Evolutionary conservation across 23 red algal genomes (phyloP), one percentile per base, ranked within the genome.

Genomic region (Agarophyton chilense): DNA sequence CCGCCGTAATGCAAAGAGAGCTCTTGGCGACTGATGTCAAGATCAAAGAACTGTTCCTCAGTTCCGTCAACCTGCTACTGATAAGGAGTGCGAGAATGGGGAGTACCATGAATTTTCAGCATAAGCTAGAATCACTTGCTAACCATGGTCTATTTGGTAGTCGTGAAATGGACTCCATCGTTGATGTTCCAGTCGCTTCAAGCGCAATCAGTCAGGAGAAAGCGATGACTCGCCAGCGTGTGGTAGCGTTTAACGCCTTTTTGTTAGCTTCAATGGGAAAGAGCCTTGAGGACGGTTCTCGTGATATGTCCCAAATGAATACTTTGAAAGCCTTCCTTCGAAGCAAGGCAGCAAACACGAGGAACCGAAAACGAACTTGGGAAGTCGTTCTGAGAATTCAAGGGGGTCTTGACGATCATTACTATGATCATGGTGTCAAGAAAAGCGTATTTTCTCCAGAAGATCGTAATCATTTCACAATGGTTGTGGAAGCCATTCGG

Each of bases 241-340:
- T 58, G n/a, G 44, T 78, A 4, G 85, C 85, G 8, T 89, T 89
- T 58, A 29, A 34, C 57, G 70, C 71, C 22, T 9, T 55, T 40
- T 22, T 89, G 35, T 26, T 89, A 40, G 85, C 63, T 4, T 77
- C 85, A 4, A 66, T 89, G 51, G 85, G 85, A 52, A 79, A 78
- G 53, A 89, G 85, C 34, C 46, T 78, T 51, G 85, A 89, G 54
- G 85, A 89, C 29, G 85, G 85, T 18, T 89, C 85, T 61, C 67
- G 85, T 31, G 85, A 89, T 28, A 89, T 89, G 73, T 78, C 85
- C 26, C 70, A 89, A 42, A 77, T 78, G 73, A 89, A 89, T 43
- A 49, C 61, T 24, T 34, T 89, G 19, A 67, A 89, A 43, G 53
- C 67, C 11, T 71, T 78, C 57, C 36, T 89, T 13, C 31, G 36